Evolutionary conservation across 495 filamentous ascomycete genomes (phyloP).

Genomic region (Hypoxylon fuscum): DNA sequence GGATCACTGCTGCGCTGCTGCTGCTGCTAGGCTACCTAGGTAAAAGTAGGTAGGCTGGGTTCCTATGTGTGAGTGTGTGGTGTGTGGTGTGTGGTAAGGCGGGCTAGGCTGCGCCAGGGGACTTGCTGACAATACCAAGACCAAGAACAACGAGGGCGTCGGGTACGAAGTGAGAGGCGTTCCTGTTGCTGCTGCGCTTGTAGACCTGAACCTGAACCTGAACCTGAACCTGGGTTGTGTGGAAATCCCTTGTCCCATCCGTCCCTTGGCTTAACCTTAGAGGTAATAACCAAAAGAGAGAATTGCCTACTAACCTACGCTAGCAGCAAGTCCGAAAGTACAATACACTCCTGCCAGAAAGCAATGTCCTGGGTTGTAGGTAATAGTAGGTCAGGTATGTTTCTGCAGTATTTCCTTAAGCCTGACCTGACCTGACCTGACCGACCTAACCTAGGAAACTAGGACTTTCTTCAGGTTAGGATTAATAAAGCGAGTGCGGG

Average conservation of each 20-base stretch:
- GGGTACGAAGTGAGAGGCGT: conserved; percentile 8
- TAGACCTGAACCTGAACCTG: no score
- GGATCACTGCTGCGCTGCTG: conserved; percentile 21
- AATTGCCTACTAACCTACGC: no score
- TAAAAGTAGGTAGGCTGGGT: conserved; percentile 17
- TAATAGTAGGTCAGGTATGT: background rate
- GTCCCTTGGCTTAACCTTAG: no score
- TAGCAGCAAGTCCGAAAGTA: no score
- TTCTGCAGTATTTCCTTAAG: conserved; percentile 25
- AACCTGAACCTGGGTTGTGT: conserved; percentile 5
- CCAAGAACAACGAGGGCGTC: conserved; percentile 6
- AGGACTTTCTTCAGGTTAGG: no score
- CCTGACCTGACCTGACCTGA: no score
- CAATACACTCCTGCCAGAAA: no score
- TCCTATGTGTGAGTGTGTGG: no score
- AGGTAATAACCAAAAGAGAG: no score
- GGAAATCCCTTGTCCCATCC: background rate
- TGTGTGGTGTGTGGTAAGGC: conserved; percentile 35
- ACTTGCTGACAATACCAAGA: conserved; percentile 29
- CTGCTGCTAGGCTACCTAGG: background rate
- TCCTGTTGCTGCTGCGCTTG: no score
- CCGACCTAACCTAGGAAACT: background rate
- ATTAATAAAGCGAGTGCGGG: conserved; percentile 37
- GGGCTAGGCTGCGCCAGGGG: conserved; percentile 32
- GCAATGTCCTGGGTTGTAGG: no score